A percentile compares a stretch with the other conserved stretches of the same genome.
These are phyloP conservation scores for Salvia sclarea DNA, from an alignment of 305 asterid species.

Conservation along the genomic window DNA sequence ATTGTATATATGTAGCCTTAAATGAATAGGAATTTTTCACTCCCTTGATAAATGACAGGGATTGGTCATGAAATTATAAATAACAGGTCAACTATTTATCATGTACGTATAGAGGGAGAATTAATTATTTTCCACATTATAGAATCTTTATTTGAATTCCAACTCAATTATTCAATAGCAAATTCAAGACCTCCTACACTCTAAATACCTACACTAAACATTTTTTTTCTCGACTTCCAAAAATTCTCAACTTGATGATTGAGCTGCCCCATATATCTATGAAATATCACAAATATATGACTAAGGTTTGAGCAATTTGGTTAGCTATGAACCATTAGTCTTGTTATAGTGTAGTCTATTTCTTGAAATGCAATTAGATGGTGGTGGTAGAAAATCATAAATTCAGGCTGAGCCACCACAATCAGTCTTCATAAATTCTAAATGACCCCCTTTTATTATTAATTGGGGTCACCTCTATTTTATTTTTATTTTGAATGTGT, in stretches of 20 bases:
- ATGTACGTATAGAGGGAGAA: not conserved
- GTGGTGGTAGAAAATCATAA: conserved; percentile 39
- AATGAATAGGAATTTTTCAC: not conserved
- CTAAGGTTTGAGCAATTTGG: conserved; percentile 15
- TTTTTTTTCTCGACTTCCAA: not conserved
- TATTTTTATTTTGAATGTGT: too few species aligned
- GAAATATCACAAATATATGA: not conserved
- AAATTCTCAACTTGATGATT: not conserved
- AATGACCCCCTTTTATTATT: conserved; percentile 37
- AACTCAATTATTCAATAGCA: not conserved
- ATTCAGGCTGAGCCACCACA: conserved; percentile 36
- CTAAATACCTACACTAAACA: not conserved
- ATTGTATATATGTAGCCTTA: not conserved
- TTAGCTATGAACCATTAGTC: conserved; percentile 34
- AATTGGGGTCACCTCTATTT: conserved; percentile 27
- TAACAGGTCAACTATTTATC: not conserved
- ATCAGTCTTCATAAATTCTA: conserved; percentile 36
- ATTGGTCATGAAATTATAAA: not conserved
- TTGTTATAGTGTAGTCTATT: conserved; percentile 43
- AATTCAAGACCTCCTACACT: not conserved
- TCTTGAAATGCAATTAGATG: conserved; percentile 16
- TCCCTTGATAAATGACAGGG: not conserved
- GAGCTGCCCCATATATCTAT: not conserved
- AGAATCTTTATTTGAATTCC: not conserved
- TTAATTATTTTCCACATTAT: not conserved